Conservation (phyloP, 2,329 filamentous ascomycete genomes). For the Neurospora sp. region DNA sequence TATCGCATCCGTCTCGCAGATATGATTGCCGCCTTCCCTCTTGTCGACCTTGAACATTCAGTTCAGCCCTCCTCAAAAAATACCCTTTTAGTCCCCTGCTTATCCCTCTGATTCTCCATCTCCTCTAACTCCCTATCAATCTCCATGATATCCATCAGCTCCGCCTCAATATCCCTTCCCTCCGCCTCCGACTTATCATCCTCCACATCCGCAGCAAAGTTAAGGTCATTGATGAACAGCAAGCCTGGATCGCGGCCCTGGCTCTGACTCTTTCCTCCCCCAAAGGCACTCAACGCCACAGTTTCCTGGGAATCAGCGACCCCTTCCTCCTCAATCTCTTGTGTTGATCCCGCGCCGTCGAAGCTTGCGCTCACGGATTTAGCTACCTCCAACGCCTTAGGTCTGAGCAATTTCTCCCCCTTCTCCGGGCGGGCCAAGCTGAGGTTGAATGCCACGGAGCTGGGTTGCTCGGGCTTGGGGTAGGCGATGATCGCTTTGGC, state of each 20-base stretch:
- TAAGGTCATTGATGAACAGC: constrained; percentile 41
- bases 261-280: constrained; percentile 13
- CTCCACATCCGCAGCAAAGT: constrained; percentile 41
- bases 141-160: constrained; percentile 57
- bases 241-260: constrained; percentile 25
- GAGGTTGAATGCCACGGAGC: constrained; percentile 40
- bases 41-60: too few relatives aligned
- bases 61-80: constrained; percentile 36
- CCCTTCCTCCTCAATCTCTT: background rate
- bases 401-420: background rate
- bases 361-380: background rate
- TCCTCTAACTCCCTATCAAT: constrained; percentile 51
- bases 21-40: too few relatives aligned
- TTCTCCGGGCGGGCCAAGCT: constrained; percentile 27
- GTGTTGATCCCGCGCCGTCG: background rate
- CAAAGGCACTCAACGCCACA: background rate
- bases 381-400: background rate
- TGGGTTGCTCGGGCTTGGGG: constrained; percentile 31
- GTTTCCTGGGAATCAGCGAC: background rate
- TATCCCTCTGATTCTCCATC: constrained; percentile 38
- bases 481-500: constrained; percentile 47
- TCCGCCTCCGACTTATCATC: constrained; percentile 37
- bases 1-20: background rate
- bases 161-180: constrained; percentile 44
- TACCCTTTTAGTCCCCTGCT: constrained; percentile 38